Conservation (phyloP, 257 asterid genomes). For the Solanum chmielewskii region DNA sequence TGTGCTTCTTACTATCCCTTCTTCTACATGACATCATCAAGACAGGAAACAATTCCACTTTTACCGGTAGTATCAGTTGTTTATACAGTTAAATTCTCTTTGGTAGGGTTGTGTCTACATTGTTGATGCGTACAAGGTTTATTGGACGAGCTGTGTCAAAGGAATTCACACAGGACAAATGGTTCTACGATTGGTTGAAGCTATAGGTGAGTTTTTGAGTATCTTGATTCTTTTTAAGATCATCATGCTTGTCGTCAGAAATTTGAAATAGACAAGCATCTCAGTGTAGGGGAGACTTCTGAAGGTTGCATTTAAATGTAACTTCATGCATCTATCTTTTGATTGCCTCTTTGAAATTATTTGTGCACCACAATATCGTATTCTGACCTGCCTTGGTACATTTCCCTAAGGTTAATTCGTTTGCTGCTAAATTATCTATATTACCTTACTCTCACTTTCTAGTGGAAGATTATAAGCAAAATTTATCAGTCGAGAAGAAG, state of each 20-base stretch:
- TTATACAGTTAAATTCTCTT: neutral
- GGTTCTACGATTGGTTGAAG: constrained; percentile 87
- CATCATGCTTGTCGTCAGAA: neutral
- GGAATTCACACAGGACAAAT: constrained; percentile 85
- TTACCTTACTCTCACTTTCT: neutral
- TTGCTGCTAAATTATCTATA: neutral
- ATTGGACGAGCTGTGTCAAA: constrained; percentile 77
- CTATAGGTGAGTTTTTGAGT: constrained; percentile 59
- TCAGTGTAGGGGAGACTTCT: neutral
- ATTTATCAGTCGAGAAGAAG: neutral
- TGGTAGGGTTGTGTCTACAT: constrained; percentile 88
- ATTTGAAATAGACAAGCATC: neutral
- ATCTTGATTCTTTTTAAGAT: neutral
- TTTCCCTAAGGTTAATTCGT: neutral
- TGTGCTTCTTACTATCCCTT: neutral
- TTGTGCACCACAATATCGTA: neutral
- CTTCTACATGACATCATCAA: neutral
- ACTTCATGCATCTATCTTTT: neutral
- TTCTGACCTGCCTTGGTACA: neutral
- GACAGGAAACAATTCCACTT: neutral
- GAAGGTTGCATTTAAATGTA: neutral
- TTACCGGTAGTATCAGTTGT: neutral
- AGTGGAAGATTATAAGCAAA: neutral
- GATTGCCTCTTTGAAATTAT: neutral
- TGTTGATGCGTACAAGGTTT: constrained; percentile 78